Percentiles rank a stretch among this genome's conserved stretches.
Evolutionary conservation across 306 rosid genomes (phyloP).

Genomic region (Ziziphus jujuba): DNA sequence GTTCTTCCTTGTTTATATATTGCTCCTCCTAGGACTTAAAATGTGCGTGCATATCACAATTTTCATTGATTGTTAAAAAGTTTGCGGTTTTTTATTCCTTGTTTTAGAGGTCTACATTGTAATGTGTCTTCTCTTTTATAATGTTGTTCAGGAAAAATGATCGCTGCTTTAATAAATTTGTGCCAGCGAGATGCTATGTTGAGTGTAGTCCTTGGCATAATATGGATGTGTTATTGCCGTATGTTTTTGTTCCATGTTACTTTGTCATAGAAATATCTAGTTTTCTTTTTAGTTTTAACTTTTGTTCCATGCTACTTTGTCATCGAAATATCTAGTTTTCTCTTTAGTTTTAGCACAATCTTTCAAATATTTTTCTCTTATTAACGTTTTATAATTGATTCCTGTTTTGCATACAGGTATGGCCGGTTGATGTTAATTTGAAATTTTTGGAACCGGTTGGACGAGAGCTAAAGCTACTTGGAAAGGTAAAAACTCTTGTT

Average conservation of each 20-base stretch:
- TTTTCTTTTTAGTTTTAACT: not conserved
- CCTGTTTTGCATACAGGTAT: constrained; percentile 55
- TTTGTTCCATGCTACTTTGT: too few relatives aligned
- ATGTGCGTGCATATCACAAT: too few relatives aligned
- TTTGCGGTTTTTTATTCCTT: constrained; percentile 1
- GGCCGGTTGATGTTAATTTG: constrained; percentile 75
- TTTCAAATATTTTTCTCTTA: not conserved
- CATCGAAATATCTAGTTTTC: not conserved
- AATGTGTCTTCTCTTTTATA: not conserved
- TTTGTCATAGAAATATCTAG: not conserved
- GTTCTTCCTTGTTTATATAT: too few relatives aligned
- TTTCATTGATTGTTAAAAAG: not conserved
- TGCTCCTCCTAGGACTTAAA: too few relatives aligned
- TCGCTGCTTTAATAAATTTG: not conserved
- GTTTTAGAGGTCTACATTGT: not conserved
- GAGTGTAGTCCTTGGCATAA: not conserved
- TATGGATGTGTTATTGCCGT: not conserved
- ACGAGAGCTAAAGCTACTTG: constrained; percentile 78
- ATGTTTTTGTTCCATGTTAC: not conserved
- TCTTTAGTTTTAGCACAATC: not conserved
- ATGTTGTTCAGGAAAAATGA: not conserved
- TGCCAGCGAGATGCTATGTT: not conserved
- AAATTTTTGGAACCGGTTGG: constrained; percentile 88
- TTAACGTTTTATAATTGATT: not conserved
- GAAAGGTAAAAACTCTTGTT: constrained; percentile 58